Conservation (phyloP, 345 rosid species). For the Combretum micranthum region DNA sequence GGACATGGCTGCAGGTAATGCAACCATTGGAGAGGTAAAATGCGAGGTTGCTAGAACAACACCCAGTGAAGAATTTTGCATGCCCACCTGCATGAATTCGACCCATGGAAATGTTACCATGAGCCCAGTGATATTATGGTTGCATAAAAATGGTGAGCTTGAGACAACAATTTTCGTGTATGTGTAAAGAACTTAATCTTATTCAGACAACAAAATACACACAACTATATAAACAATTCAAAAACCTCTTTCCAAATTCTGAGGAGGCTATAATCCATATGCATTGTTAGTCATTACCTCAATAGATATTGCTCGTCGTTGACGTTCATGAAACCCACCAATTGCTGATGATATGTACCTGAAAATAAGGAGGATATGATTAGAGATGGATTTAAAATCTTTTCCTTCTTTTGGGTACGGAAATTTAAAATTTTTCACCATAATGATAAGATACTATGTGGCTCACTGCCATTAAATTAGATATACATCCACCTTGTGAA, state of each 20-base stretch:
- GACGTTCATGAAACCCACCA: conserved; percentile 40
- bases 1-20: conserved; percentile 53
- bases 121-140: background rate
- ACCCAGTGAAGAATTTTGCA: conserved; percentile 63
- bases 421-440: too few species aligned
- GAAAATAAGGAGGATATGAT: conserved; percentile 7
- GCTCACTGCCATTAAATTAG: too few species aligned
- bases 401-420: too few species aligned
- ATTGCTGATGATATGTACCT: conserved; percentile 49
- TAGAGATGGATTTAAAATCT: background rate
- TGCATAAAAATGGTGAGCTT: background rate
- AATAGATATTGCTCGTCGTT: conserved; percentile 54
- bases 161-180: background rate
- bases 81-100: conserved; percentile 43
- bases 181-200: background rate
- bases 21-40: conserved; percentile 52
- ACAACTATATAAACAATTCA: too few species aligned
- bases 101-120: too few species aligned
- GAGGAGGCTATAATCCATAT: background rate
- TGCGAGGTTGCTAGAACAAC: conserved; percentile 61
- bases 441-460: too few species aligned
- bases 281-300: conserved; percentile 26
- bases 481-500: too few species aligned
- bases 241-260: background rate
- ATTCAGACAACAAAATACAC: too few species aligned